Evolutionary conservation across 2,329 filamentous ascomycete genomes (phyloP), one percentile per base, ranked within the genome.

Genomic region (Elsinoe arachidis): DNA sequence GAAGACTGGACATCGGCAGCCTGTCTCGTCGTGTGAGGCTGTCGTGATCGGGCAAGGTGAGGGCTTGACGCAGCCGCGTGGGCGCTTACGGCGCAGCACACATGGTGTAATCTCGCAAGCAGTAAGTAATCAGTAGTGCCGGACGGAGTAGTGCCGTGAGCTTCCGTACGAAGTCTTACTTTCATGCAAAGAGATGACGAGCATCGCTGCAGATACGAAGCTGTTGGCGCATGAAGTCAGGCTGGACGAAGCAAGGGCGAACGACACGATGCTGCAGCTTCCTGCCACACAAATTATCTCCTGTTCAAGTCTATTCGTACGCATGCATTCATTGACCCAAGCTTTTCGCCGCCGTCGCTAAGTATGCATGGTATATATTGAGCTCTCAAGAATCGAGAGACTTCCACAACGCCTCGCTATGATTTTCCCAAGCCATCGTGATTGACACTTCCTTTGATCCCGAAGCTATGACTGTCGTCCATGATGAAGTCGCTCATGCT

Each of bases 381-480:
- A 44, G 41, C 41, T 46, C 26, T 14, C 26, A 19, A 3, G 14
- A n/a, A 14, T 5, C 14, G 41, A 46, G 41, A 46, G 26, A 46
- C 41, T 46, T 17, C 46, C 26, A 34, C 26, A 51, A 51, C 46
- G 46, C 46, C 46, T 15, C 33, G 46, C 46, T 51, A 26, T 51
- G 46, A 51, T 19, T 21, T 23, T 14, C 7, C 33, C 21, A 51
- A 51, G 34, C 51, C 19, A 39, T 39, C 26, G 17, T 41, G 15
- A 30, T 19, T 7, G 33, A 5, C 19, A 21, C 9, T 11, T 26
- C 19, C 19, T 38, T 23, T 38, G 14, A 9, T 35, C 34, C 34
- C 21, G 26, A 30, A 9, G 15, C 51, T 17, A 21, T 19, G 26
- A 23, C 46, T 46, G 41, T 46, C 41, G 41, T 46, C 41, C 41